Percentiles rank a stretch among this genome's conserved stretches.
These are phyloP conservation scores for Annulohypoxylon nitens DNA, from an alignment of 495 filamentous ascomycete genomes.

Conservation along the genomic window DNA sequence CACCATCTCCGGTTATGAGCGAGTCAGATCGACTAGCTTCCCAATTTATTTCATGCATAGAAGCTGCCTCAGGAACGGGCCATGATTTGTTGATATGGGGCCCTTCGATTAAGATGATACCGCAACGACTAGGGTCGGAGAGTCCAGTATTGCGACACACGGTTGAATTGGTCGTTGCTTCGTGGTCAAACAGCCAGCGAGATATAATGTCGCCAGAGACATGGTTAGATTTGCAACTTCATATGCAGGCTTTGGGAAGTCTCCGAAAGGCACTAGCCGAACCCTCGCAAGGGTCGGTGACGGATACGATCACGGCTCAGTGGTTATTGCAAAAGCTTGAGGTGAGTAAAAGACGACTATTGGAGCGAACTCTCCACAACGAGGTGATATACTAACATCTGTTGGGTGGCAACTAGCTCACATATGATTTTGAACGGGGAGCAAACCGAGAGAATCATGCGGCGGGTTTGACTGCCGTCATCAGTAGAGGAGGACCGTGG, in stretches of 20 bases:
- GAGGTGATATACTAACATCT: constrained; percentile 18
- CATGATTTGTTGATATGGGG: constrained; percentile 47
- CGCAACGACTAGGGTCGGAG: constrained; percentile 38
- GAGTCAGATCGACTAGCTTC: constrained; percentile 39
- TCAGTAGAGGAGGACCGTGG: constrained; percentile 41
- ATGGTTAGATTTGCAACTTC: constrained; percentile 47
- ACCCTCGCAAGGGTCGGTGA: constrained; percentile 25
- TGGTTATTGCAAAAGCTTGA: constrained; percentile 49
- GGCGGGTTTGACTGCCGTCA: constrained; percentile 47
- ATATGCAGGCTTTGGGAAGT: constrained; percentile 47
- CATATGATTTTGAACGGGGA: constrained; percentile 49
- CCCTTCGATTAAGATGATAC: constrained; percentile 45
- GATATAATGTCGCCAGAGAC: constrained; percentile 33
- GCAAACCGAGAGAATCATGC: constrained; percentile 50
- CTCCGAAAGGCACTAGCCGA: constrained; percentile 46
- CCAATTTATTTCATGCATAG: constrained; percentile 38
- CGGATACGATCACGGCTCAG: constrained; percentile 45
- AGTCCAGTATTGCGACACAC: constrained; percentile 38
- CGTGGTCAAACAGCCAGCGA: constrained; percentile 48
- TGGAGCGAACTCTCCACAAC: not conserved
- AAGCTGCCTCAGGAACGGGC: constrained; percentile 43
- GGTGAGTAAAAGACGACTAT: constrained; percentile 31
- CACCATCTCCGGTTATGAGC: constrained; percentile 36
- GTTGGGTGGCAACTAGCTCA: constrained; percentile 35
- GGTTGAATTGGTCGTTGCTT: constrained; percentile 42